Base-by-base conservation (phyloP, 2,329 filamentous ascomycete genomes). In the Diaporthe citriasiana region DNA sequence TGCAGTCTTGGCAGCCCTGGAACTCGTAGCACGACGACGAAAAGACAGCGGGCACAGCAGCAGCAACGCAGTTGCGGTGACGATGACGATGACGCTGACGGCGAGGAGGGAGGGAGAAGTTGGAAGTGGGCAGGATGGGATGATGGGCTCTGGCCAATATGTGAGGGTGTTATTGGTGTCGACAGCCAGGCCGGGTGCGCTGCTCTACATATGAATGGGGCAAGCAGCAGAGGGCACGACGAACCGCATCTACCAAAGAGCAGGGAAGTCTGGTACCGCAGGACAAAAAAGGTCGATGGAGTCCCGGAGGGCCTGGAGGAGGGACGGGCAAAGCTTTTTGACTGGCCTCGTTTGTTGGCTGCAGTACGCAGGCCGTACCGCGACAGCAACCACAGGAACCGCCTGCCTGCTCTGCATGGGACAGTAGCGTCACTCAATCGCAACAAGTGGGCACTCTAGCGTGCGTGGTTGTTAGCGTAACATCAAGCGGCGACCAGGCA, bases 1-100 rank as follows among this genome's bases (percentile, higher is more conserved):
- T 74, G 70, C 73, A 74, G 60, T 74, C 73, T 72, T 74, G 70
- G 70, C 70, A 72, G 73, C 70, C 69, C 73, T 69, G 45, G 63
- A 13, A 51, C 22, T 40, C 51, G 63, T 38, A 51, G 63, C 63
- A 68, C 47, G 40, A 22, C 47, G 40, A 22, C 15, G 3, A 22
- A 25, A 27, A 35, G 33, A 19, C 57, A 35, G 17, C 42, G 60
- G 63, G 63, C 33, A 40, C 63, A 13, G 30, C 27, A 30, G 38
- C 38, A 47, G 42, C 42, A 66, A 13, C 33, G 63, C 45, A 27
- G 45, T 66, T 66, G 63, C 63, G 63, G 45, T 66, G 33, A 51
- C 45, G 30, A 38, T 42, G 72, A 59, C 30, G 27, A 19, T 51
- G 51, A 45, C 56, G 27, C n/a, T 63, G 42, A 71, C n/a, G n/a